phyloP scores from a whole-genome alignment of 768 basidiomycete genomes.

The Russula vinacea region DNA sequence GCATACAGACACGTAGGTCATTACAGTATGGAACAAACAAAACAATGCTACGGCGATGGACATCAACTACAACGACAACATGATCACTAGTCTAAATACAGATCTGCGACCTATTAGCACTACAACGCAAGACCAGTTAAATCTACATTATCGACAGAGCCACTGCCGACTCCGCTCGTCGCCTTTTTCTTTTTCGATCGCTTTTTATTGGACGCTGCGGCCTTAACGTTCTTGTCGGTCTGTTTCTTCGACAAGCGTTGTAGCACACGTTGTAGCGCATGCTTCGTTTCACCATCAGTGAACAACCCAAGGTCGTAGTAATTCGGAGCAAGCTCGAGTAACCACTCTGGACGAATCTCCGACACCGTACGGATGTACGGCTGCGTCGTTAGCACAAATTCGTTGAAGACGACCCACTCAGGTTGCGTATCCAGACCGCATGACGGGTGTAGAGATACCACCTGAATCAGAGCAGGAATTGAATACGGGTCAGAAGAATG shows the following conservation, averaged over 20 bases:
- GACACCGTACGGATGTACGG: constrained; percentile 93
- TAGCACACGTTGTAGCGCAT: constrained; percentile 37
- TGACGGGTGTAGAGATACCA: constrained; percentile 77
- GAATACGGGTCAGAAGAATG: constrained; percentile 36
- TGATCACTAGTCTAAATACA: constrained; percentile 1
- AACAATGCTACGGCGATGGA: background rate
- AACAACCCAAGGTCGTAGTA: constrained; percentile 73
- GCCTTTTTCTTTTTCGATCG: constrained; percentile 10
- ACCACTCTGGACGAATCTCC: constrained; percentile 81
- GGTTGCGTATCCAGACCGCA: constrained; percentile 85
- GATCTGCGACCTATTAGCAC: constrained; percentile 34
- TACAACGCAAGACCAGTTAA: background rate
- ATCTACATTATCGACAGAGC: background rate
- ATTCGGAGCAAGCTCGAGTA: constrained; percentile 55
- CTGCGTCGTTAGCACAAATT: constrained; percentile 88
- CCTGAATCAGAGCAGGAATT: constrained; percentile 37
- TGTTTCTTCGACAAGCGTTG: constrained; percentile 2
- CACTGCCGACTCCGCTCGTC: background rate
- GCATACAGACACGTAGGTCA: background rate
- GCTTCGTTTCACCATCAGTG: constrained; percentile 68
- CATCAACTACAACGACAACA: background rate
- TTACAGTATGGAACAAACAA: background rate
- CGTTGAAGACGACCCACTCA: constrained; percentile 91
- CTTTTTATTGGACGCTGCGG: background rate
- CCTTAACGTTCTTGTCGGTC: background rate